These are phyloP conservation scores for Naganishia friedmannii DNA, from an alignment of 768 basidiomycete species.

Conservation along the genomic window DNA sequence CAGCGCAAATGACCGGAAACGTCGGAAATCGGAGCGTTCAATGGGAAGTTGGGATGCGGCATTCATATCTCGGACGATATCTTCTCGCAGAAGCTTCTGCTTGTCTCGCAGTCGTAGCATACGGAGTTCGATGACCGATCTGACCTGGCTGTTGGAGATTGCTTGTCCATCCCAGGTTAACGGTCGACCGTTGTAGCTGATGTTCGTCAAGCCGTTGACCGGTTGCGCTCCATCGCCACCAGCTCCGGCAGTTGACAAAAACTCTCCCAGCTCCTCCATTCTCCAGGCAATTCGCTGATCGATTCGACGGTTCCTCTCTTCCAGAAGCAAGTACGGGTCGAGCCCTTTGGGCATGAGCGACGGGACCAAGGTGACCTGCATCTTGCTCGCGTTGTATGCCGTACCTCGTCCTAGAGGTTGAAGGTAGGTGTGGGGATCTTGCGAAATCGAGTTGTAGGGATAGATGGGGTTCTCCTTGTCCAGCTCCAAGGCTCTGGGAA, in stretches of 20 bases:
- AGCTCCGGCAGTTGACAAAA: constrained; percentile 71
- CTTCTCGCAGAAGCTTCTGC: constrained; percentile 79
- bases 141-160: constrained; percentile 68
- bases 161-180: constrained; percentile 53
- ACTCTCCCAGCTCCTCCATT: constrained; percentile 69
- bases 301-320: constrained; percentile 86
- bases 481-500: constrained; percentile 62
- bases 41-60: constrained; percentile 84
- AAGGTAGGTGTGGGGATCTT: constrained; percentile 62
- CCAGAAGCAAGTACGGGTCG: constrained; percentile 84
- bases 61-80: constrained; percentile 78
- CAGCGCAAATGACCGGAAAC: constrained; percentile 76
- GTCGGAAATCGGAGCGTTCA: constrained; percentile 87
- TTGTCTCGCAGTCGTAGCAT: constrained; percentile 82
- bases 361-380: constrained; percentile 71
- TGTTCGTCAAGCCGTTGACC: constrained; percentile 54
- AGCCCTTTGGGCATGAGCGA: constrained; percentile 86
- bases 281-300: constrained; percentile 85
- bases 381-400: constrained; percentile 53
- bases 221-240: constrained; percentile 62
- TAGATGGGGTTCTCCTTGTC: constrained; percentile 76
- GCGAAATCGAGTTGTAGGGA: constrained; percentile 83
- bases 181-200: constrained; percentile 38
- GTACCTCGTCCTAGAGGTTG: constrained; percentile 61
- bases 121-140: constrained; percentile 89